Conservation (phyloP, 768 basidiomycete genomes). For the Suillus variegatus region DNA sequence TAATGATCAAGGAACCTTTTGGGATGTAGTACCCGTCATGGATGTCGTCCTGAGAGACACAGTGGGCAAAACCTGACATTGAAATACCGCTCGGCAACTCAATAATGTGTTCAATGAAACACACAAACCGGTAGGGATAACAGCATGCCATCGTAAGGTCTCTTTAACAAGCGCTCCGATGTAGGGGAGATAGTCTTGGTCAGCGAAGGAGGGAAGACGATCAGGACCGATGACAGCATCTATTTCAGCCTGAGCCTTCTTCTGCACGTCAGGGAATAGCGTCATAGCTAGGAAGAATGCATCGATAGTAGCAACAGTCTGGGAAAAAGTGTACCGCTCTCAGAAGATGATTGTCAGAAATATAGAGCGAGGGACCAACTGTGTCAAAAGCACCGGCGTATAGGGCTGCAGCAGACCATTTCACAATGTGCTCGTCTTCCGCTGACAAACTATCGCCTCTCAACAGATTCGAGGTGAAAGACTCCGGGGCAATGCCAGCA, state of each 20-base stretch:
- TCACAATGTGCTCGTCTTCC: constrained; percentile 61
- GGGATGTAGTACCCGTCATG: constrained; percentile 66
- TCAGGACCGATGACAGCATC: constrained; percentile 59
- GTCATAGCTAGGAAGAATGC: not conserved
- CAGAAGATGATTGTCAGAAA: not conserved
- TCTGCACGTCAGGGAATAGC: constrained; percentile 43
- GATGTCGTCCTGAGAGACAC: constrained; percentile 58
- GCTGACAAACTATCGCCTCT: constrained; percentile 48
- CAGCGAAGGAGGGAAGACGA: constrained; percentile 59
- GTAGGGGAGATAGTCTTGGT: constrained; percentile 60
- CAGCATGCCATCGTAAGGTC: constrained; percentile 45
- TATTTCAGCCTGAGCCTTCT: constrained; percentile 64
- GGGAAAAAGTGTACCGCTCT: no score
- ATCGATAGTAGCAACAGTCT: constrained; percentile 16
- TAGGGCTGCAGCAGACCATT: constrained; percentile 53
- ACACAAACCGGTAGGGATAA: constrained; percentile 42
- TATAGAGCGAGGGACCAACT: not conserved
- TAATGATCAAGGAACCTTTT: constrained; percentile 35
- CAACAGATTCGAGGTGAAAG: constrained; percentile 60
- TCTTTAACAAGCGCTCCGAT: constrained; percentile 62
- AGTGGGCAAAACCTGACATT: constrained; percentile 41
- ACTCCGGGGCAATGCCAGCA: constrained; percentile 47
- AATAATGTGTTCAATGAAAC: constrained; percentile 29
- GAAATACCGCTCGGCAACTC: constrained; percentile 33
- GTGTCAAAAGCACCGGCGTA: constrained; percentile 22